Conservation (phyloP, 2,329 filamentous ascomycete species). For the Monosporascus sp. region DNA sequence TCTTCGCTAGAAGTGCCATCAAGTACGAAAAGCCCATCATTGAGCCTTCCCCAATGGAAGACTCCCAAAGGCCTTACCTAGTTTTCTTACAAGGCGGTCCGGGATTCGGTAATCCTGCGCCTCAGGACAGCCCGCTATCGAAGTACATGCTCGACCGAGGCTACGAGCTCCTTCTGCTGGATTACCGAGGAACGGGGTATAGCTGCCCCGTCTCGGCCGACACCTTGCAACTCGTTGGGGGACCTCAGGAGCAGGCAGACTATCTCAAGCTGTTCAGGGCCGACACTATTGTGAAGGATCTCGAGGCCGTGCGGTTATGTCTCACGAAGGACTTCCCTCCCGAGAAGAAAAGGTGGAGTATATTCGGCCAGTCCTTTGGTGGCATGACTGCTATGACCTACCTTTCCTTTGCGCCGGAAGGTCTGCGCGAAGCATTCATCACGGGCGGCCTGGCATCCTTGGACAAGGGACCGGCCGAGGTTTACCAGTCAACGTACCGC, state of each 20-base stretch:
- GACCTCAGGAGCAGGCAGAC: constrained; percentile 62
- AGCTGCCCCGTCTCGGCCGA: constrained; percentile 73
- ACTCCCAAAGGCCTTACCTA: constrained; percentile 48
- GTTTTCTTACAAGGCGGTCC: constrained; percentile 85
- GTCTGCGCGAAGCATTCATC: constrained; percentile 75
- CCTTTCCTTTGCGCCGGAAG: constrained; percentile 72
- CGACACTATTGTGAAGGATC: constrained; percentile 84
- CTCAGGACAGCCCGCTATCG: constrained; percentile 70
- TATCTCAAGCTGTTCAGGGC: constrained; percentile 84
- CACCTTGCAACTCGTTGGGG: constrained; percentile 62
- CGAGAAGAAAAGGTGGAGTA: constrained; percentile 72
- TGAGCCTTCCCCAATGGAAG: constrained; percentile 32
- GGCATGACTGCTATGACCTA: constrained; percentile 84
- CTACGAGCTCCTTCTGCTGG: constrained; percentile 81
- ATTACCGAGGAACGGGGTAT: constrained; percentile 84
- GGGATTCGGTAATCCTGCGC: constrained; percentile 69
- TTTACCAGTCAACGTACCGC: constrained; percentile 68
- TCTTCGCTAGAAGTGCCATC: constrained; percentile 73
- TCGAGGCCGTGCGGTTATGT: constrained; percentile 74
- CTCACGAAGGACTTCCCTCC: constrained; percentile 65
- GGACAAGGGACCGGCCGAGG: constrained; percentile 63
- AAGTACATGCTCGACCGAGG: constrained; percentile 67
- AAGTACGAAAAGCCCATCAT: constrained; percentile 60
- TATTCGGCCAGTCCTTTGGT: constrained; percentile 88
- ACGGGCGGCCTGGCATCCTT: constrained; percentile 81